Conservation (phyloP, 345 rosid species). For the Leavenworthia alabamica region DNA sequence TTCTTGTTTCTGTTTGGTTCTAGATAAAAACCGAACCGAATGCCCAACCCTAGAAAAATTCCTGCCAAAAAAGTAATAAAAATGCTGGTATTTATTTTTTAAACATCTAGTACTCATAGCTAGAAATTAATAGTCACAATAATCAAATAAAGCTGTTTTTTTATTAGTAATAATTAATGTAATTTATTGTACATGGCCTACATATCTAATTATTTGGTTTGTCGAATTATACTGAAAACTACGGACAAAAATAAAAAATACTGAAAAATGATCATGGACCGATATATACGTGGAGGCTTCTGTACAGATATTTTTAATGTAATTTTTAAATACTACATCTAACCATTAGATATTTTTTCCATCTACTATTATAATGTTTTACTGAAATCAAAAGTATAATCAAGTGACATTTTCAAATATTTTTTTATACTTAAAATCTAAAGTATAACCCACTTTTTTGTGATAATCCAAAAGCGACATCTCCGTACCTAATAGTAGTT, state of each 20-base stretch:
- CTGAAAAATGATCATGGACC: background rate
- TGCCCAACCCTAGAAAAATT: too few species aligned
- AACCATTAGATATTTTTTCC: background rate
- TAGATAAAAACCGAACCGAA: too few species aligned
- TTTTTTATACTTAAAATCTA: background rate
- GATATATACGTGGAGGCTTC: conserved; percentile 4
- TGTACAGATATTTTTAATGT: background rate
- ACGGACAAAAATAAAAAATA: too few species aligned
- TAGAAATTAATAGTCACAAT: background rate
- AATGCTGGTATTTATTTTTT: background rate
- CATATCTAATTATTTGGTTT: conserved; percentile 18
- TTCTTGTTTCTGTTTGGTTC: too few species aligned
- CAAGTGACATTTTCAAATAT: background rate
- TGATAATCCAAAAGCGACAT: background rate
- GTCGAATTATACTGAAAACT: conserved; percentile 10
- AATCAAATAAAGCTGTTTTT: background rate
- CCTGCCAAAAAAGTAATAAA: too few species aligned
- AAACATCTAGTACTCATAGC: background rate
- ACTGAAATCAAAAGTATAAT: background rate
- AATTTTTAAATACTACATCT: background rate
- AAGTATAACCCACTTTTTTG: background rate
- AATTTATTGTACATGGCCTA: conserved; percentile 19
- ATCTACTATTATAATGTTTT: background rate
- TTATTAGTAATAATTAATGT: background rate
- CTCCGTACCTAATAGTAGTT: background rate